phyloP scores from a whole-genome alignment of 1,139 yeast species.

The Hansenula anomala region DNA sequence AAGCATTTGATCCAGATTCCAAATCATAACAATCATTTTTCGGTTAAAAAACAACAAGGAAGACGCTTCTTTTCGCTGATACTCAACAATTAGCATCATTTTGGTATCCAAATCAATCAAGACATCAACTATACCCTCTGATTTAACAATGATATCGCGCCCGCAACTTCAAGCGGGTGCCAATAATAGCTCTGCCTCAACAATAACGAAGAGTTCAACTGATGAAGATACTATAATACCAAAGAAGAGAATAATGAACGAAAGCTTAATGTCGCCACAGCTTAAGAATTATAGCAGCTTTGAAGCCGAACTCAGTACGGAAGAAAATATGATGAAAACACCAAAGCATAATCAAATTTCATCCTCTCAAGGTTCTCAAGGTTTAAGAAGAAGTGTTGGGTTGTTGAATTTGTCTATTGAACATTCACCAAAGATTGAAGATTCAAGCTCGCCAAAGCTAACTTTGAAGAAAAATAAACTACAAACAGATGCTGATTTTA shows the following conservation, averaged over 20 bases:
- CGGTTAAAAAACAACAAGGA: too few relatives aligned
- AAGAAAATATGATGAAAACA: conserved; percentile 8
- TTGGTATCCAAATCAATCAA: too few relatives aligned
- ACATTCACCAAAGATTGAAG: conserved; percentile 22
- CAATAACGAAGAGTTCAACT: background rate
- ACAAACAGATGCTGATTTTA: conserved; percentile 12
- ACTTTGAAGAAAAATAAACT: conserved; percentile 16
- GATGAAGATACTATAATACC: conserved; percentile 7
- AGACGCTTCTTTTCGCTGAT: too few relatives aligned
- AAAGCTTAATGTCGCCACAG: conserved; percentile 19
- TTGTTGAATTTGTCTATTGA: conserved; percentile 31
- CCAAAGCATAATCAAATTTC: conserved; percentile 17
- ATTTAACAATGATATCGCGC: conserved; percentile 3
- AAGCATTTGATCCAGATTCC: too few relatives aligned
- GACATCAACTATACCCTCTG: background rate
- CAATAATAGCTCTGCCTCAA: background rate
- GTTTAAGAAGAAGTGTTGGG: conserved; percentile 35
- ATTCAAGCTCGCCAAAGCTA: conserved; percentile 18
- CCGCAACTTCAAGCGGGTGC: conserved; percentile 3
- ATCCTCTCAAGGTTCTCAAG: conserved; percentile 23
- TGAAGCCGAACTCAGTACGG: background rate
- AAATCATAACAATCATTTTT: too few relatives aligned
- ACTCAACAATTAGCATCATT: too few relatives aligned
- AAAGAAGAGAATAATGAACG: conserved; percentile 19
- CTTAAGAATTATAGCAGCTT: conserved; percentile 10